Evolutionary conservation across 2,329 filamentous ascomycete species (phyloP), one percentile per base, ranked within the genome.

Genomic region (Iodosphaeria phyllophila): DNA sequence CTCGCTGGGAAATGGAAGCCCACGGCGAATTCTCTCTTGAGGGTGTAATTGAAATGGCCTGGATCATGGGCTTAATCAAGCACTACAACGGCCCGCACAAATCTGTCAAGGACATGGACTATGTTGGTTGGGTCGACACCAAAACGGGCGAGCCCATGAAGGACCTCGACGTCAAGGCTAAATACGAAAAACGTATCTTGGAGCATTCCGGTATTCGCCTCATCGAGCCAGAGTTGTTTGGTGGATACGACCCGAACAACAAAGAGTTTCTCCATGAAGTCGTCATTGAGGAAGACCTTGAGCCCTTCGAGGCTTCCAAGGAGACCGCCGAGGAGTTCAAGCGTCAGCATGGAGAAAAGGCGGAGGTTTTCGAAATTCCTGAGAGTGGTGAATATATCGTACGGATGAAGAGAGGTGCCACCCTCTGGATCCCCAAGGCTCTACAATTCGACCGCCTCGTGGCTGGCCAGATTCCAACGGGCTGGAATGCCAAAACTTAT

Each of bases 31-130:
- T 98, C 58, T 95, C 89, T 6, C 69, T 98, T 9, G 91, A 98
- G 52, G 89, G 89, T 16, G 95, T 89, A 43, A 76, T 98, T 31
- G 89, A 98, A 54, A 98, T 98, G 89, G 84, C 89, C 16, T 98
- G 89, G 89, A 82, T 98, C 51, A 98, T 95, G 86, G 89, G 89
- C 44, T 71, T 95, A 31, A 95, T 98, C 60, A 93, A 86, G 64
- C 92, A 98, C 52, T 80, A 92, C 60, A 95, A 95, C 40, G 89
- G 89, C 11, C 74, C 75, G 16, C n/a, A n/a, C n/a, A n/a, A n/a
- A n/a, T n/a, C n/a, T n/a, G 70, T 98, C 48, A 98, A 98, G 60
- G 89, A 89, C 48, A 77, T 92, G 58, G 77, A 77, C 35, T 95
- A 98, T 57, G 82, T 86, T 37, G 89, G 89, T 39, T 98, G 80